phyloP scores from a whole-genome alignment of 257 asterid species.

The Fraxinus quadrangulata region DNA sequence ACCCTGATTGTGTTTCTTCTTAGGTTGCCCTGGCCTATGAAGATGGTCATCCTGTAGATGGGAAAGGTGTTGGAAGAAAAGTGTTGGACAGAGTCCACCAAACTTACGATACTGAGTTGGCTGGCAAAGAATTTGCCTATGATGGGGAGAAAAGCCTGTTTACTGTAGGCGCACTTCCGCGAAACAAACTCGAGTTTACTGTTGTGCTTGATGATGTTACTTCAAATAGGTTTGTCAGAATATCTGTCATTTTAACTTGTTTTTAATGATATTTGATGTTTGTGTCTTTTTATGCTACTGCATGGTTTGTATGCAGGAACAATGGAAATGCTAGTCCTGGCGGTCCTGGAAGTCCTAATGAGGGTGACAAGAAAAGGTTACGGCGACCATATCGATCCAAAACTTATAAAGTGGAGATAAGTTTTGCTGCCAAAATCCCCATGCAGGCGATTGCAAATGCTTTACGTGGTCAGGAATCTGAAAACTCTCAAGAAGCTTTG shows the following conservation, averaged over 20 bases:
- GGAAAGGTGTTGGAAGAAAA: slow-evolving; percentile 87
- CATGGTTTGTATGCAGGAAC: slow-evolving; percentile 50
- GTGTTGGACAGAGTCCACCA: slow-evolving; percentile 80
- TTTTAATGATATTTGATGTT: neutral
- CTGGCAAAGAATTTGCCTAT: slow-evolving; percentile 78
- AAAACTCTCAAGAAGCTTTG: slow-evolving; percentile 77
- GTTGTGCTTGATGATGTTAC: slow-evolving; percentile 83
- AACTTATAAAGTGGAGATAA: slow-evolving; percentile 79
- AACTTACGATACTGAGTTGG: slow-evolving; percentile 71
- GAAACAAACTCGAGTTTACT: slow-evolving; percentile 79
- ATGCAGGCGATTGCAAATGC: slow-evolving; percentile 88
- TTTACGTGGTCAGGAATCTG: slow-evolving; percentile 83
- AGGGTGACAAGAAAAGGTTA: slow-evolving; percentile 59
- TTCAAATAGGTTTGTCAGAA: slow-evolving; percentile 57
- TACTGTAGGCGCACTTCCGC: slow-evolving; percentile 84
- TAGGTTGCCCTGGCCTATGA: slow-evolving; percentile 92
- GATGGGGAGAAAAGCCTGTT: slow-evolving; percentile 93
- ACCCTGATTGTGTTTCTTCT: neutral
- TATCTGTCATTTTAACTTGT: neutral
- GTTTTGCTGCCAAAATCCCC: slow-evolving; percentile 83
- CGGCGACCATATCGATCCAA: slow-evolving; percentile 74
- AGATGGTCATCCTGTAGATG: slow-evolving; percentile 94
- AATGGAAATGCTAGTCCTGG: slow-evolving; percentile 73
- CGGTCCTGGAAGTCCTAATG: slow-evolving; percentile 55
- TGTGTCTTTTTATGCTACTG: neutral